Evolutionary conservation across 2,329 filamentous ascomycete genomes (phyloP).

Genomic region (Fusarium haematococcum): DNA sequence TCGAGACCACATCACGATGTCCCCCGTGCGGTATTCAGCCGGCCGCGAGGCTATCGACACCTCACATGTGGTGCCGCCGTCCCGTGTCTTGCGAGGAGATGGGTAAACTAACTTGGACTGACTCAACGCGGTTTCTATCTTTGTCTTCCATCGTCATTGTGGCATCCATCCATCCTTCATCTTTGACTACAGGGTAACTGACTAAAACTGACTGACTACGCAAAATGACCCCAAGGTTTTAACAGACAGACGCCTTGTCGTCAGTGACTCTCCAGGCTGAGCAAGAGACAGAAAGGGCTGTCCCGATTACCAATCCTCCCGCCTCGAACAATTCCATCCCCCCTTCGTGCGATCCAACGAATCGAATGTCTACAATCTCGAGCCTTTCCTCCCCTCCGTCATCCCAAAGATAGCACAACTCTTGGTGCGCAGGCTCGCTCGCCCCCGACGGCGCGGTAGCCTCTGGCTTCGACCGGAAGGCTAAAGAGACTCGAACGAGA

Average conservation of each 20-base stretch:
- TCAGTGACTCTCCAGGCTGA: constrained; percentile 5
- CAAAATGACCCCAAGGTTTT: constrained; percentile 19
- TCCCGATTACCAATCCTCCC: not conserved
- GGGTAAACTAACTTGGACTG: not conserved
- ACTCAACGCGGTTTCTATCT: constrained; percentile 21
- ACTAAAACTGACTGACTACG: not conserved
- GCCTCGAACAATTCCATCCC: not conserved
- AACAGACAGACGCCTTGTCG: constrained; percentile 1
- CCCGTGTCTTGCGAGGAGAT: constrained; percentile 5
- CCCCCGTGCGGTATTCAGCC: not conserved
- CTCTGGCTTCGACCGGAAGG: not conserved
- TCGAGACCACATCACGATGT: not conserved
- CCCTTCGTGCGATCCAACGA: not conserved
- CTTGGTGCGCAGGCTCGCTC: not conserved
- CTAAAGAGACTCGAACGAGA: not conserved
- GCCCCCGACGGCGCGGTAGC: constrained; percentile 6
- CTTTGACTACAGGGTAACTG: not conserved
- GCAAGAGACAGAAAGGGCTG: not conserved
- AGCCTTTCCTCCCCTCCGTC: not conserved
- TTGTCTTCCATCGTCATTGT: not conserved
- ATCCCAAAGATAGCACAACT: constrained; percentile 3
- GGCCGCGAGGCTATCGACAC: constrained; percentile 20
- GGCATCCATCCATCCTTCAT: not conserved
- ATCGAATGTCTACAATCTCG: constrained; percentile 16
- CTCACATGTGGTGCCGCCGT: constrained; percentile 1